phyloP scores from a whole-genome alignment of 2,329 filamentous ascomycete genomes.

The Hymenoscyphus linearis region DNA sequence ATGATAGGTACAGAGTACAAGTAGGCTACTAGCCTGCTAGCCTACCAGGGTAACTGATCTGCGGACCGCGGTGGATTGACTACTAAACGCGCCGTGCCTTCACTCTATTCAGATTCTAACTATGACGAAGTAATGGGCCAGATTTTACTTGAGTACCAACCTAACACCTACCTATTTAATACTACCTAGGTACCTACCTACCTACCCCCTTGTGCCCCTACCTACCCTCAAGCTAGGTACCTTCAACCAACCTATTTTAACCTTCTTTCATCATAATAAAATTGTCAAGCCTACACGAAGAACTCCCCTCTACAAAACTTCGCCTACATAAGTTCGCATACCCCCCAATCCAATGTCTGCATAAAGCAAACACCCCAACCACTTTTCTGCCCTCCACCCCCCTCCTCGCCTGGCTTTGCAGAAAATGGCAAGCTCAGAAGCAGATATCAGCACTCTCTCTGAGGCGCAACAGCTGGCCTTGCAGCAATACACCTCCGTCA shows the following conservation, averaged over 20 bases:
- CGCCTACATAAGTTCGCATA: not conserved
- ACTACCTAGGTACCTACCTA: too few relatives aligned
- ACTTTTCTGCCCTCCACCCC: not conserved
- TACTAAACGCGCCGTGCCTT: not conserved
- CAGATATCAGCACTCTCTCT: slow-evolving; percentile 66
- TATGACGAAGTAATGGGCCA: slow-evolving; percentile 1
- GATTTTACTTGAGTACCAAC: not conserved
- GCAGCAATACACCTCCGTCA: slow-evolving; percentile 83
- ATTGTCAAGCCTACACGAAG: too few relatives aligned
- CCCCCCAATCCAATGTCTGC: slow-evolving; percentile 37
- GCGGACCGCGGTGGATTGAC: not conserved
- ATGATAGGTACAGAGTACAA: too few relatives aligned
- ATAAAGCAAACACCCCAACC: slow-evolving; percentile 30
- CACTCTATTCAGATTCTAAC: not conserved
- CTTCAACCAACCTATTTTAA: not conserved
- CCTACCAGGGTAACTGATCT: too few relatives aligned
- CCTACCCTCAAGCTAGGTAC: too few relatives aligned
- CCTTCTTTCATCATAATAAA: not conserved
- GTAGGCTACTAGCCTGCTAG: too few relatives aligned
- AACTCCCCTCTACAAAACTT: not conserved
- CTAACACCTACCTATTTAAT: not conserved
- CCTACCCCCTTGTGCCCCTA: too few relatives aligned
- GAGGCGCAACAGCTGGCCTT: slow-evolving; percentile 75
- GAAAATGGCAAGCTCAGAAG: slow-evolving; percentile 42
- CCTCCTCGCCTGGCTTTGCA: not conserved